Evolutionary conservation across 495 filamentous ascomycete species (phyloP), one percentile per base, ranked within the genome.

Genomic region (Chaetomium tenue): DNA sequence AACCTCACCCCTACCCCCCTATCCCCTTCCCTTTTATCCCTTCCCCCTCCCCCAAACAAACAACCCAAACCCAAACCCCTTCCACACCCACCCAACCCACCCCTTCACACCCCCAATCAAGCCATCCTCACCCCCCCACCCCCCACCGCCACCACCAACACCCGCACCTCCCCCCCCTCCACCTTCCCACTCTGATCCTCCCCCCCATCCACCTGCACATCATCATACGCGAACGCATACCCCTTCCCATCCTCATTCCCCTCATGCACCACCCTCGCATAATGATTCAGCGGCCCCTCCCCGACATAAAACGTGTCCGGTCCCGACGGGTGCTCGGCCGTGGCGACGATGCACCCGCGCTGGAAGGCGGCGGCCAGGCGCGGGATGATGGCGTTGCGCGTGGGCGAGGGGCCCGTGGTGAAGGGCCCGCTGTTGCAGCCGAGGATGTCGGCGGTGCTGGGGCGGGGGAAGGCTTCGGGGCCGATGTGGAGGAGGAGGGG

Each of bases 191-290:
- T 86, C 71, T 89, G 85, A 71, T 91, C 87, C 13, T 74, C 73
- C 0, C 84, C 87, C 44, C 80, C 83, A 52, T 82, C 77, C 0
- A 84, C 84, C 60, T 83, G 81, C 20, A 92, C 90, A 74, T 93
- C 90, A 71, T 93, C 89, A 63, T 91, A 93, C 2, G 90, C 88
- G 72, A 92, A 92, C 0, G 88, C 87, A 73, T 92, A 93, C 1
- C 90, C 90, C 57, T 85, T 81, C 2, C 82, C 79, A 74, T 91
- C 89, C 8, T 85, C 62, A 65, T 87, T 88, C 51, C 78, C 82
- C 52, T 76, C 78, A 71, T 93, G 90, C 61, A 91, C 84, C 57
- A 92, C 81, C 13, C 88, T 72, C 3, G 87, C 76, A 68, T 91
- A 93, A 69, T 91, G 88, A 63, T 92, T 93, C 12, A 88, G 90